Conservation (phyloP, 2,329 filamentous ascomycete species). For the Fusarium illudens region DNA sequence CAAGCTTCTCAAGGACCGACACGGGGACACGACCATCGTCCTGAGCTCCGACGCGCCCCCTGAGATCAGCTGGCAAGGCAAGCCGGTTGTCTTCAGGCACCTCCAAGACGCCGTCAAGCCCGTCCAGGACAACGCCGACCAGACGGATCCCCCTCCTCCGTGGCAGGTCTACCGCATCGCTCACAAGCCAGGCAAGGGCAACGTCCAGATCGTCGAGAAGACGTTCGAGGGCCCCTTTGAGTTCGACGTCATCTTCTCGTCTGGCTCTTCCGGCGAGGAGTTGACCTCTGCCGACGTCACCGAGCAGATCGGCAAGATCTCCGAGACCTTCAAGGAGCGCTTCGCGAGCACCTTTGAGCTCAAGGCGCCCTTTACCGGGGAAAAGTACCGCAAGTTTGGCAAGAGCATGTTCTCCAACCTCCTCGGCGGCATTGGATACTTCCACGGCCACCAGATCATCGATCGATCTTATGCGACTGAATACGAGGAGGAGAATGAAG, state of each 20-base stretch:
- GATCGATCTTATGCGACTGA: conserved; percentile 92
- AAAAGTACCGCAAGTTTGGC: conserved; percentile 80
- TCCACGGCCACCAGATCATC: conserved; percentile 86
- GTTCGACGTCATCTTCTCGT: conserved; percentile 92
- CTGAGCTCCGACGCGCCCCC: conserved; percentile 72
- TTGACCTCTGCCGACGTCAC: conserved; percentile 71
- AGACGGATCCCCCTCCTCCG: conserved; percentile 79
- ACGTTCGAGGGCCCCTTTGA: conserved; percentile 89
- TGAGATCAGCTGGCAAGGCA: conserved; percentile 84
- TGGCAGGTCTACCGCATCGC: conserved; percentile 84
- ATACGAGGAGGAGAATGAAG: conserved; percentile 94
- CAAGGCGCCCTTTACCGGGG: conserved; percentile 76
- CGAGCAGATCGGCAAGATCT: conserved; percentile 71
- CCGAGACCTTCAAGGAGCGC: conserved; percentile 74
- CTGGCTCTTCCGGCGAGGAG: conserved; percentile 69
- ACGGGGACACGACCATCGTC: conserved; percentile 79
- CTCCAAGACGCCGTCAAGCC: conserved; percentile 60
- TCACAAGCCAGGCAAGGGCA: conserved; percentile 75
- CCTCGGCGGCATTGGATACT: conserved; percentile 93
- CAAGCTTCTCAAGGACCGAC: conserved; percentile 71
- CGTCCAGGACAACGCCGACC: conserved; percentile 58
- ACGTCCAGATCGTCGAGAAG: conserved; percentile 90
- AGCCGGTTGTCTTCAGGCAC: conserved; percentile 67
- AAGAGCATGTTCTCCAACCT: conserved; percentile 95
- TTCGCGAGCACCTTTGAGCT: conserved; percentile 75